Evolutionary conservation across 2,329 filamentous ascomycete species (phyloP), one percentile per base, ranked within the genome.

Genomic region (Alternaria sp.): DNA sequence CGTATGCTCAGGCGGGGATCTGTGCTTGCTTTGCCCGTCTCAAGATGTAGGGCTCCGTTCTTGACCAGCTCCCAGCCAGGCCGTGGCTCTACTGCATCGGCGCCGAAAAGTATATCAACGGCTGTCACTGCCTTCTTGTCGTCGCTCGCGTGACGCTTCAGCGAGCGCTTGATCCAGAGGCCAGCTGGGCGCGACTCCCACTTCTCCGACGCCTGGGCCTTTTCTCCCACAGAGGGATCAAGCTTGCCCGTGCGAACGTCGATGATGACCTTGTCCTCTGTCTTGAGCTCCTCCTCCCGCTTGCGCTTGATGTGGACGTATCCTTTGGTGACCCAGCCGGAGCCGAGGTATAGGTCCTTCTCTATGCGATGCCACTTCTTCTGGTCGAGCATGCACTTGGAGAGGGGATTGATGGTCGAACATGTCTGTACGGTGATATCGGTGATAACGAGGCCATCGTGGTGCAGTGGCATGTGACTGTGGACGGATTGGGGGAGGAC

Each of bases 41-140:
- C 88, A 63, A 97, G 82, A 54, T 95, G 82, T 60, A 98, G 80
- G 6, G 78, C 71, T 23, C 72, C 73, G 10, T 91, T 88, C 62
- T 92, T 90, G 55, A 89, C 89, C 46, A 97, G 86, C 61, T 89
- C 84, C 96, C 96, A 99, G 28, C 92, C 92, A 2, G 90, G 87
- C 61, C 96, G 89, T 6, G 93, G 94, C 77, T 99, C 96, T 30
- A 94, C 92, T 10, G 94, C 95, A 77, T 97, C 94, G 20, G 94
- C 89, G 20, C 94, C 94, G 74, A 96, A 97, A 7, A 97, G 84
- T 6, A 97, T 88, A 76, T 97, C 94, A 6, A 97, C 84, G 5
- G 90, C 91, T 0, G 93, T 97, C 54, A 97, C 86, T 15, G 90
- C 90, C 43, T 87, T 86, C 62, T 89, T 88, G 5, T 90, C 91